Base-by-base conservation (phyloP, 805 yeast species). In the Suhomyces kilbournensis region DNA sequence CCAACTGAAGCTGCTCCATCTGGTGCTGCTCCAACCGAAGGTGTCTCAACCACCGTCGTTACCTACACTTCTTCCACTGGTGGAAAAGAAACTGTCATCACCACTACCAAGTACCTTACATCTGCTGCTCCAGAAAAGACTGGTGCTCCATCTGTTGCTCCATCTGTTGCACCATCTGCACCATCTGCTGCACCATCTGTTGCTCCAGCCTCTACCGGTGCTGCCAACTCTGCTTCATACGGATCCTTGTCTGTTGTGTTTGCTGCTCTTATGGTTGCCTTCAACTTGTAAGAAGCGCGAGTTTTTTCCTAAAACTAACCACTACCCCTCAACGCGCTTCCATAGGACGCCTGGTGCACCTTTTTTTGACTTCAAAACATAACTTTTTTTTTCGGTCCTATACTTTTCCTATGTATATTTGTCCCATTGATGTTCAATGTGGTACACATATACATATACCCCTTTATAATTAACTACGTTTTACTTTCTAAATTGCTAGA, bases 241-340 rank as follows among this genome's bases (percentile, higher is more conserved):
- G 51, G 46, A 12, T 53, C 56, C 23, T 26, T 51, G 15, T 54
- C 53, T 30, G 56, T 54, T 28, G 43, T 51, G 19, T 34, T 48
- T 9, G 56, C 53, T 32, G 58, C 51, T 47, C 39, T 40, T 28
- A 32, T 51, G 30, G 42, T 56, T 20, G 53, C 46, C 48, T 49
- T 56, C 42, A 53, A 44, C 51, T 26, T 53, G 34, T 55, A 53
- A 55, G 47, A 14, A 32, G 35, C 17, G 3, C 7, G 6, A 10
- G 35, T 32, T 32, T 28, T 28, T 12, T 10, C 32, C 14, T n/a
- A 28, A 28, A 28, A 28, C 12, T 26, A 22, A 26, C 28, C 6
- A 26, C 28, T 26, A 26, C 25, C 32, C 32, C 32, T 28, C 32
- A 28, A 28, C n/a, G 32, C 32, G 32, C 32, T 28, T 28, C 32